A percentile compares a stretch with the other conserved stretches of the same genome.
These are phyloP conservation scores for Cercospora nicotianae DNA, from an alignment of 2,329 filamentous ascomycete genomes.

Conservation along the genomic window DNA sequence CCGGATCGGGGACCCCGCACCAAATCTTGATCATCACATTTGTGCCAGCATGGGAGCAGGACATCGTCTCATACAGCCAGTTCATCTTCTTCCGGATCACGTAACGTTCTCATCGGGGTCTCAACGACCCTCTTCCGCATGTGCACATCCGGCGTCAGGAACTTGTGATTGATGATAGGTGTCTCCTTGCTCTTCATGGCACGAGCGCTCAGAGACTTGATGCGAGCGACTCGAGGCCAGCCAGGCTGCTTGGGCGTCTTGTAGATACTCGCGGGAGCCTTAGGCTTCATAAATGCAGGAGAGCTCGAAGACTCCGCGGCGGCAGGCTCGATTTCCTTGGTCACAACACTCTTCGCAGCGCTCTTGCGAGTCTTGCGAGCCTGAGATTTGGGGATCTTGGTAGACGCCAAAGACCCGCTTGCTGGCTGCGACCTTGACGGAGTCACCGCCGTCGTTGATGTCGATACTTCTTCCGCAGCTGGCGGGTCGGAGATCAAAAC, in stretches of 20 bases:
- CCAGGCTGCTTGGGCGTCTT: slow-evolving; percentile 16
- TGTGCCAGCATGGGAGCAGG: too few relatives aligned
- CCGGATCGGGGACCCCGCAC: too few relatives aligned
- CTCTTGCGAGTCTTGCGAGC: not conserved
- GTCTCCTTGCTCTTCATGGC: slow-evolving; percentile 11
- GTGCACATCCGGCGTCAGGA: not conserved
- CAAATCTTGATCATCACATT: too few relatives aligned
- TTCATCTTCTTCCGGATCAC: slow-evolving; percentile 25
- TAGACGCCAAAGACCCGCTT: not conserved
- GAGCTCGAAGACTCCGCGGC: slow-evolving; percentile 7
- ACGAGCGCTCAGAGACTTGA: slow-evolving; percentile 6
- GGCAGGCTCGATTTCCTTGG: not conserved
- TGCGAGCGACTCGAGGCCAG: slow-evolving; percentile 14
- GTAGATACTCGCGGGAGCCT: slow-evolving; percentile 10
- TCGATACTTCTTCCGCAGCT: not conserved
- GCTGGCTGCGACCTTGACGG: not conserved
- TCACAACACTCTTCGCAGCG: not conserved
- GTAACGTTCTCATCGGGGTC: slow-evolving; percentile 20
- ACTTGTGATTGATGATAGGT: slow-evolving; percentile 12
- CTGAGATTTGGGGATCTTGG: not conserved
- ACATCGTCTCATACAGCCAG: slow-evolving; percentile 11
- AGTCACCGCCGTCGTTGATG: not conserved
- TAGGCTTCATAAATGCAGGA: slow-evolving; percentile 11
- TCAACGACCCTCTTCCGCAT: slow-evolving; percentile 18
- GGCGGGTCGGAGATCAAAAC: not conserved